Evolutionary conservation across 495 filamentous ascomycete genomes (phyloP).

Genomic region (Trichocladium uniseriatum): DNA sequence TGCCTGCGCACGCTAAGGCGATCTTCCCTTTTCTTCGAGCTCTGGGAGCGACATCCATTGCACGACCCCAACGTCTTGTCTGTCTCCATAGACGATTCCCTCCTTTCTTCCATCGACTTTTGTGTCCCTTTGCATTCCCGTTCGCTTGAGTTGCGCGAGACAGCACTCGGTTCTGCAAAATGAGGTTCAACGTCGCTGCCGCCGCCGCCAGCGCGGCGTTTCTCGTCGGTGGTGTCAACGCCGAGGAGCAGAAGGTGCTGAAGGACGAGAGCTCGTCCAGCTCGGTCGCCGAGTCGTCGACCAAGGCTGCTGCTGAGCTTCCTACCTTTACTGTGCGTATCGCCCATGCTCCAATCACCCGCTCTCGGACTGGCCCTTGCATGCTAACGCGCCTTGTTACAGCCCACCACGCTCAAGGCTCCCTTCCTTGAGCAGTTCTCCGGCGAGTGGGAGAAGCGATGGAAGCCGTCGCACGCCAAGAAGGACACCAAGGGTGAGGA

Average conservation of each 20-base stretch:
- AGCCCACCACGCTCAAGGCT: slow-evolving; percentile 83
- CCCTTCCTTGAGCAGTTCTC: slow-evolving; percentile 98
- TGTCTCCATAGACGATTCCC: slow-evolving; percentile 18
- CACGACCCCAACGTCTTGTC: slow-evolving; percentile 14
- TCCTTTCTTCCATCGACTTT: slow-evolving; percentile 4
- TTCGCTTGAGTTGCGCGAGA: slow-evolving; percentile 12
- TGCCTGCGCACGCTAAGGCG: slow-evolving; percentile 18
- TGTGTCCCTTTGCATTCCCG: slow-evolving; percentile 3
- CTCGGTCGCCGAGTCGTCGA: slow-evolving; percentile 42
- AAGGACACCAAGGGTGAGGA: slow-evolving; percentile 77
- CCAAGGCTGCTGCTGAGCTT: slow-evolving; percentile 48
- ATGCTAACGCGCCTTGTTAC: slow-evolving; percentile 24
- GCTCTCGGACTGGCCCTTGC: not conserved
- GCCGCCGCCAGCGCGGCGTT: slow-evolving; percentile 63
- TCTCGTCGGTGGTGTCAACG: slow-evolving; percentile 57
- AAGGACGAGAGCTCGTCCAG: slow-evolving; percentile 35
- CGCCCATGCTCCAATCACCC: slow-evolving; percentile 6
- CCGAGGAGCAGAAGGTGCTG: slow-evolving; percentile 57
- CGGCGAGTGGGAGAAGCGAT: slow-evolving; percentile 83
- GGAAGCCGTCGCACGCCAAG: slow-evolving; percentile 92
- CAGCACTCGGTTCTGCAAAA: slow-evolving; percentile 28
- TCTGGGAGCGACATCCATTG: slow-evolving; percentile 35
- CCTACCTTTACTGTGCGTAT: slow-evolving; percentile 81
- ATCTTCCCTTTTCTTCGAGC: slow-evolving; percentile 32
- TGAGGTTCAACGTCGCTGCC: slow-evolving; percentile 70